Percentiles rank a stretch among this genome's conserved stretches.
Conservation (phyloP, 1,284 basidiomycete species). For the Apiotrichum laibachii region DNA sequence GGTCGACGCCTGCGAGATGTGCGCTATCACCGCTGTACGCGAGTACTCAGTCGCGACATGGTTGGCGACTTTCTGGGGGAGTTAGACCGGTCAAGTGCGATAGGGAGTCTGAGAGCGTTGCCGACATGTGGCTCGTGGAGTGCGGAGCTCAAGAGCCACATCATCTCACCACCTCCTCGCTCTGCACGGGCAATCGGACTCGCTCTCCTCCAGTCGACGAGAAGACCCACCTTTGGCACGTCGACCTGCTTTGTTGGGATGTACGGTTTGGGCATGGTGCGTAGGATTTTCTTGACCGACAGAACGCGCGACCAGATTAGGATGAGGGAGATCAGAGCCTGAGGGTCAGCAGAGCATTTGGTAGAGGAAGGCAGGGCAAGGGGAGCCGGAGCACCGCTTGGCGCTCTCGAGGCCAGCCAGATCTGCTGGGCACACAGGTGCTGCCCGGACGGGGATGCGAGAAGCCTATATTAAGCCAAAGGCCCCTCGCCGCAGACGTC, state of each 20-base stretch:
- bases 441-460: no score
- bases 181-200: no score
- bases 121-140: neutral
- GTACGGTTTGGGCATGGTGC: slow-evolving; percentile 66
- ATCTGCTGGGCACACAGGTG: no score
- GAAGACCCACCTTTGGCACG: slow-evolving; percentile 63
- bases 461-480: no score
- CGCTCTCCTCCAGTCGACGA: no score
- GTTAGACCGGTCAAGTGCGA: slow-evolving; percentile 6
- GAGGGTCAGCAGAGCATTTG: neutral
- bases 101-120: neutral
- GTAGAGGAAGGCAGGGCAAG: no score
- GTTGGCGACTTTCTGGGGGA: slow-evolving; percentile 62
- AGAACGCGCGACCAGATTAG: slow-evolving; percentile 43
- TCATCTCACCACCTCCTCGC: neutral
- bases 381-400: no score
- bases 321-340: slow-evolving; percentile 35
- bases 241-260: slow-evolving; percentile 62
- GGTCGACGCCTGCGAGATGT: slow-evolving; percentile 70
- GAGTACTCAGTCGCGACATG: slow-evolving; percentile 76
- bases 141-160: neutral
- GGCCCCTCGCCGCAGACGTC: no score
- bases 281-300: slow-evolving; percentile 39
- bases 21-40: slow-evolving; percentile 69
- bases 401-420: no score